Percentiles rank a stretch among this genome's conserved stretches.
These are phyloP conservation scores for Protomyces inundatus DNA, from an alignment of 1,139 yeast genomes.

Conservation along the genomic window DNA sequence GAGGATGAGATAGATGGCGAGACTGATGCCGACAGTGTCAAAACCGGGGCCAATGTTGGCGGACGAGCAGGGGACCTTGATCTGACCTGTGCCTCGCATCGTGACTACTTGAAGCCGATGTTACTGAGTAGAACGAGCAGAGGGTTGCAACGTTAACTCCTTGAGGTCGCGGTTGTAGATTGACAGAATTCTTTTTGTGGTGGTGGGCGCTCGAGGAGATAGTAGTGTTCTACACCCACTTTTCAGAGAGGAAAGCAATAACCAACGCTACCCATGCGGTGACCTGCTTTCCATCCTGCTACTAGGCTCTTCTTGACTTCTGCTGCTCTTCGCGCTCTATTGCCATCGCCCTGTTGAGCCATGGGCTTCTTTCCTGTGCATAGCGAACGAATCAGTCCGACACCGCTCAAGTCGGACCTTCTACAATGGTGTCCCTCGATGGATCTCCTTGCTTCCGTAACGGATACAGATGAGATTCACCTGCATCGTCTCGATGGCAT, in stretches of 20 bases:
- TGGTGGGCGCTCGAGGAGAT: too few species aligned
- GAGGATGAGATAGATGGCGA: slow-evolving; percentile 65
- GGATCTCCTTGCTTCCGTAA: slow-evolving; percentile 32
- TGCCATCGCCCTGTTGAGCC: too few species aligned
- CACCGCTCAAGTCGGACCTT: slow-evolving; percentile 23
- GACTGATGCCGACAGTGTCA: slow-evolving; percentile 89
- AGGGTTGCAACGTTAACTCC: not conserved
- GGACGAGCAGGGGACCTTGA: slow-evolving; percentile 90
- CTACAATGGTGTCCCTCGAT: slow-evolving; percentile 33
- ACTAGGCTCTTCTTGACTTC: too few species aligned
- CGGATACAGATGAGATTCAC: slow-evolving; percentile 28
- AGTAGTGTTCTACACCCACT: too few species aligned
- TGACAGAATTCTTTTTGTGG: not conserved
- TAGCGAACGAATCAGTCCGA: slow-evolving; percentile 29
- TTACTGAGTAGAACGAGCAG: too few species aligned
- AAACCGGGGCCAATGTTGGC: slow-evolving; percentile 99
- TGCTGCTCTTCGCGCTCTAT: too few species aligned
- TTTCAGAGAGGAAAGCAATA: too few species aligned
- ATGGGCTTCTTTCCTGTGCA: slow-evolving; percentile 23
- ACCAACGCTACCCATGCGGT: too few species aligned
- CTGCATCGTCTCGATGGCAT: slow-evolving; percentile 32
- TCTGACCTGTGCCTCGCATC: slow-evolving; percentile 33
- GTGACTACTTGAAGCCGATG: not conserved
- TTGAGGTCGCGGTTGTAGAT: not conserved
- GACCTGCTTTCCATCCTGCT: too few species aligned